Conservation (phyloP, 2,329 filamentous ascomycete genomes). For the Pseudogymnoascus sp. region DNA sequence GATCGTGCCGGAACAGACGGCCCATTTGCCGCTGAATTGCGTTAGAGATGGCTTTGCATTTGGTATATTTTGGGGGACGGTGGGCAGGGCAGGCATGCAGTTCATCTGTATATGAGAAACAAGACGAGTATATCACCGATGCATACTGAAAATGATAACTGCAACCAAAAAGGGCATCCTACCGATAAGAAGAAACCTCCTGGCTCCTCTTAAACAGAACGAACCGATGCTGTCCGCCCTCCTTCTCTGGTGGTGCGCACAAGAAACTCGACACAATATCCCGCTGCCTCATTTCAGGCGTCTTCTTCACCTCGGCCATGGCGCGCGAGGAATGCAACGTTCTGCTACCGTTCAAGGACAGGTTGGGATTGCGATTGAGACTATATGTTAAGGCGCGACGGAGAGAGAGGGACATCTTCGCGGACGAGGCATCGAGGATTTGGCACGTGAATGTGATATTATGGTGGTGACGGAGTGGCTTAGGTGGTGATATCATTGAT, state of each 20-base stretch:
- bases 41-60: slow-evolving; percentile 13
- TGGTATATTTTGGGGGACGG: background rate
- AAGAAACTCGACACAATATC: slow-evolving; percentile 37
- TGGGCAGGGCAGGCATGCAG: background rate
- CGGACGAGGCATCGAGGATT: background rate
- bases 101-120: background rate
- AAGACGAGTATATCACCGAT: background rate
- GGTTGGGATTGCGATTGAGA: background rate
- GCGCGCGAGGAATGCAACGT: background rate
- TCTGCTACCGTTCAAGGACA: background rate
- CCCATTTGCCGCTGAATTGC: slow-evolving; percentile 42
- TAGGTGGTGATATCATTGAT: background rate
- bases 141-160: slow-evolving; percentile 6
- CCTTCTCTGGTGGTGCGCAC: slow-evolving; percentile 24
- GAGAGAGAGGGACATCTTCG: background rate
- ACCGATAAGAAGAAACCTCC: slow-evolving; percentile 53
- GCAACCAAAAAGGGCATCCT: slow-evolving; percentile 19
- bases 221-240: slow-evolving; percentile 33
- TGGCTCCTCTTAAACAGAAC: slow-evolving; percentile 55
- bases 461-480: background rate
- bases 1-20: slow-evolving; percentile 54
- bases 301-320: background rate
- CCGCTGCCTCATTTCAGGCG: slow-evolving; percentile 16
- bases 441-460: background rate
- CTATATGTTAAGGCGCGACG: background rate